These are phyloP conservation scores for Liriodendron chinense DNA, from an alignment of 164 flowering plant genomes.

Conservation along the genomic window DNA sequence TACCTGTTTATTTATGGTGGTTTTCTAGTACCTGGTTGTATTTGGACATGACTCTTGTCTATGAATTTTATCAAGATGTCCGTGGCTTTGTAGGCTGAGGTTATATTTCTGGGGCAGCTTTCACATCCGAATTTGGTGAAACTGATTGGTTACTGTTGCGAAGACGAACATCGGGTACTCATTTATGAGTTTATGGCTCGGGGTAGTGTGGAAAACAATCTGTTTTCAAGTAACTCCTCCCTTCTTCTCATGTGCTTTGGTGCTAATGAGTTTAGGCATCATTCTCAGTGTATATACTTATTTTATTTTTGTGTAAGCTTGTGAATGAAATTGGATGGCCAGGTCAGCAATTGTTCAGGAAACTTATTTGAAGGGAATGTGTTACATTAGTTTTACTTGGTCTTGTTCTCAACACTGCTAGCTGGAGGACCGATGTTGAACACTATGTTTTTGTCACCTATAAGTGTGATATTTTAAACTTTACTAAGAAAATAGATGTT, in stretches of 20 bases:
- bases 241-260: background rate
- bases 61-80: background rate
- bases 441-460: too few relatives aligned
- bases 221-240: constrained; percentile 65
- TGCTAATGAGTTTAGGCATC: too few relatives aligned
- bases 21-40: background rate
- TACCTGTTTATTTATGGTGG: background rate
- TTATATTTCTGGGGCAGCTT: constrained; percentile 91
- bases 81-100: constrained; percentile 65
- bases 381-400: too few relatives aligned
- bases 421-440: too few relatives aligned
- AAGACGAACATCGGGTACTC: constrained; percentile 82
- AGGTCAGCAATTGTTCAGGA: too few relatives aligned
- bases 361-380: too few relatives aligned
- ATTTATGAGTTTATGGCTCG: constrained; percentile 90
- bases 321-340: too few relatives aligned
- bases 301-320: too few relatives aligned
- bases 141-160: constrained; percentile 88
- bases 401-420: too few relatives aligned
- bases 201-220: constrained; percentile 85
- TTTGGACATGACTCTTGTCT: background rate
- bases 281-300: too few relatives aligned
- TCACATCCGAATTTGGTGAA: constrained; percentile 96
- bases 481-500: too few relatives aligned
- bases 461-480: too few relatives aligned